Evolutionary conservation across 192 early-diverging fungal genomes (phyloP).

Genomic region (Chytriomyces sp.): DNA sequence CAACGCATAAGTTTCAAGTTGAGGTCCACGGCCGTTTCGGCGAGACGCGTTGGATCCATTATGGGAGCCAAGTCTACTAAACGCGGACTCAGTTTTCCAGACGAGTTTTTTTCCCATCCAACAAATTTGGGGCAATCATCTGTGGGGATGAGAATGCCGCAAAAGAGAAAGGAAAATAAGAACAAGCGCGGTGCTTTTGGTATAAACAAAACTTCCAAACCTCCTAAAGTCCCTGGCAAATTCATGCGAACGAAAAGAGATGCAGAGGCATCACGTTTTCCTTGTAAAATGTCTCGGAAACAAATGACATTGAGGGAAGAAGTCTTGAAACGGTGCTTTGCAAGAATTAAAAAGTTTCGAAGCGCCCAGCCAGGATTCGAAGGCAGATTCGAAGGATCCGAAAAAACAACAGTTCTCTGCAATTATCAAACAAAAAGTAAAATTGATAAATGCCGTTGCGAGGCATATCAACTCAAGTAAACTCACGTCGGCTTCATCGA

Average conservation of each 20-base stretch:
- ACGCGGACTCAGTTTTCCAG: constrained; percentile 80
- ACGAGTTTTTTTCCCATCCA: constrained; percentile 91
- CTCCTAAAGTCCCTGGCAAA: constrained; percentile 45
- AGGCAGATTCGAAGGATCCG: constrained; percentile 82
- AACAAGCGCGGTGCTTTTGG: neutral
- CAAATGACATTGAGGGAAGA: constrained; percentile 64
- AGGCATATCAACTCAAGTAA: neutral
- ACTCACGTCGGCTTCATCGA: constrained; percentile 37
- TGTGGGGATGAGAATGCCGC: constrained; percentile 10
- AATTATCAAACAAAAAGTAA: neutral
- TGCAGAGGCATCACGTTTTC: constrained; percentile 17
- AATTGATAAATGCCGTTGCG: neutral
- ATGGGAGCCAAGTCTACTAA: constrained; percentile 80
- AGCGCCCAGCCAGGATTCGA: constrained; percentile 89
- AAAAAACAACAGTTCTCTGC: constrained; percentile 70
- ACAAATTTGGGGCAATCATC: constrained; percentile 67
- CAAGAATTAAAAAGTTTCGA: constrained; percentile 79
- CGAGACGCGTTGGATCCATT: constrained; percentile 88
- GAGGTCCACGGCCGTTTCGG: constrained; percentile 87
- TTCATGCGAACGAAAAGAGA: constrained; percentile 57
- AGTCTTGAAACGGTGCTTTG: constrained; percentile 62
- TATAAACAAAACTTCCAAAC: constrained; percentile 29
- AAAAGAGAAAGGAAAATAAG: neutral
- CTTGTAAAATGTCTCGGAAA: constrained; percentile 60
- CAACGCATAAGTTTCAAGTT: constrained; percentile 98